Evolutionary conservation across 805 yeast genomes (phyloP), one percentile per base, ranked within the genome.

Genomic region (Candida boidinii): DNA sequence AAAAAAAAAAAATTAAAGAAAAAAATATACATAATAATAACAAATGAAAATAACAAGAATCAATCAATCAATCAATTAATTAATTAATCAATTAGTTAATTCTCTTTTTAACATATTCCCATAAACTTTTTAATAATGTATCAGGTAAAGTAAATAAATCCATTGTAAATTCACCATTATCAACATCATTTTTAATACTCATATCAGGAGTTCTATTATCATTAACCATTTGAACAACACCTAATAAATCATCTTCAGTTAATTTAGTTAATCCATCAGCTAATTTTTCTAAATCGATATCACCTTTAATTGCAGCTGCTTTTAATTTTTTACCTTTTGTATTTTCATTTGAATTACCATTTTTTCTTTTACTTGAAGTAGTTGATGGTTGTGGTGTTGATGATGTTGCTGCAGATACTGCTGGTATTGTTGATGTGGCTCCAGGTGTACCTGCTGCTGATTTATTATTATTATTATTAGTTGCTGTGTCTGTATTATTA

Each of bases 141-240:
- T 90, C 96, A 15, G 97, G 97, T 44, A 90, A 66, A 18, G 96
- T 88, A 58, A 76, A 88, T 46, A 90, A 70, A 61, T 90, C 98
- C 84, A 90, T 85, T 34, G 94, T 86, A 57, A 92, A 90, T 64
- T 92, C 97, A 33, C 98, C 98, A 48, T 85, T 90, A 41, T 90
- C 97, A 31, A 85, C 87, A 50, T 90, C 95, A 56, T 92, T 90
- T 54, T 88, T 88, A 47, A 90, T 81, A 59, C 82, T 87, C 95
- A 90, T 90, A 30, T 90, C 97, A 28, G 85, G 76, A 5, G 97
- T 86, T 53, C 85, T 75, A 62, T 92, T 92, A 56, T 90, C 97
- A 28, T 95, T 87, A 26, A 90, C 92, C 96, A 90, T 88, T 60
- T 90, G 97, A 35, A 90, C 97, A 30, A 92, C 92, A 22, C 87